phyloP scores from a whole-genome alignment of 495 filamentous ascomycete genomes.

The Podospora australis region DNA sequence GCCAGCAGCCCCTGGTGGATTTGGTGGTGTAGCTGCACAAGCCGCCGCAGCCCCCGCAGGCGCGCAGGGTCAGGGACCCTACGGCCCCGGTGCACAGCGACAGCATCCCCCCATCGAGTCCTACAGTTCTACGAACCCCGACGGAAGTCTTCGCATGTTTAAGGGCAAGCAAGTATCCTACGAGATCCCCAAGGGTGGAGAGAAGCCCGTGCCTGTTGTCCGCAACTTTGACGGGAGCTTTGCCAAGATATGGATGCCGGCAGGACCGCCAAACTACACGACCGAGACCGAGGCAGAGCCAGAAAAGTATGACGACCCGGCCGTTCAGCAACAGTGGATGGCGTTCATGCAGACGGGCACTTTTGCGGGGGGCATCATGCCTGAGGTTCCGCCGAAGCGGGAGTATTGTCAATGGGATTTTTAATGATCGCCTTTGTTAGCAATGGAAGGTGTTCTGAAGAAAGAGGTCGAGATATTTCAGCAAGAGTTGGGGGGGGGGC shows the following conservation, averaged over 20 bases:
- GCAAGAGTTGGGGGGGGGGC: no score
- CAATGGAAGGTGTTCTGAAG: neutral
- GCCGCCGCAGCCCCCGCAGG: neutral
- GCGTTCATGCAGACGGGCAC: constrained; percentile 52
- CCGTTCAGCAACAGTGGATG: constrained; percentile 50
- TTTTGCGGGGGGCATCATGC: constrained; percentile 60
- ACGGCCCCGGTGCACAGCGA: constrained; percentile 33
- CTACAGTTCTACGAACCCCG: constrained; percentile 28
- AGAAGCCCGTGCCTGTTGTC: constrained; percentile 27
- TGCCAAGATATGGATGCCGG: constrained; percentile 60
- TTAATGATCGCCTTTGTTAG: constrained; percentile 24
- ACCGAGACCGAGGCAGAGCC: constrained; percentile 46
- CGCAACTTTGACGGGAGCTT: constrained; percentile 35
- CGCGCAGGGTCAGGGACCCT: constrained; percentile 23
- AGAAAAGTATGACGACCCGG: constrained; percentile 37
- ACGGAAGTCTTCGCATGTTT: constrained; percentile 32
- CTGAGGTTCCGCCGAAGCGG: constrained; percentile 62
- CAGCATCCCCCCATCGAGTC: constrained; percentile 36
- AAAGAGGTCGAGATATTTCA: neutral
- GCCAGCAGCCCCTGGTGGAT: neutral
- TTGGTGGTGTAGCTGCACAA: neutral
- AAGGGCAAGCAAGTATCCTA: constrained; percentile 38
- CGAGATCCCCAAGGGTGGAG: constrained; percentile 11
- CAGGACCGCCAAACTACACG: constrained; percentile 57
- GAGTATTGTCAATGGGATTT: constrained; percentile 71